Percentiles rank a stretch among this genome's conserved stretches.
Conservation (phyloP, 78 protist genomes). For the Chrysochromulina parva region DNA sequence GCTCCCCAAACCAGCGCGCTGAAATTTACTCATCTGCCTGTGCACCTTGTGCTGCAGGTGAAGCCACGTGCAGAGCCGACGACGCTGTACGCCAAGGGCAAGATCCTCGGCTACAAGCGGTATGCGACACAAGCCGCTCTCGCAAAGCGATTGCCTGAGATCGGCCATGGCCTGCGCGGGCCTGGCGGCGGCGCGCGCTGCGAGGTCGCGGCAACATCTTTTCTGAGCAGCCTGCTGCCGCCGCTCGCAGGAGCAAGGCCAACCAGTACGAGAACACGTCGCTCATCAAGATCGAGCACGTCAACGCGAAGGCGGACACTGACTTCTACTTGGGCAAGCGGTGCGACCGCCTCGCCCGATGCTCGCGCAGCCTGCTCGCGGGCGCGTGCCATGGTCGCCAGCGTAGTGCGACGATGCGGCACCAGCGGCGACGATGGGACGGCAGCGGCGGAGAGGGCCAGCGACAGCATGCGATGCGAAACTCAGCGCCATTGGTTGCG, state of each 20-base stretch:
- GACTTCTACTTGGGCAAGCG: slow-evolving; percentile 88
- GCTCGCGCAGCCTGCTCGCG: background rate
- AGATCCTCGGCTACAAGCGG: slow-evolving; percentile 31
- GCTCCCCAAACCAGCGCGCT: too few species aligned
- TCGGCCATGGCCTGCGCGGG: background rate
- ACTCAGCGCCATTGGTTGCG: too few species aligned
- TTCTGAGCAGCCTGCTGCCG: too few species aligned
- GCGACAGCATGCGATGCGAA: too few species aligned
- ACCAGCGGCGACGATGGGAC: background rate
- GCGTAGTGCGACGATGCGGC: background rate
- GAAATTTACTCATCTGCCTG: too few species aligned
- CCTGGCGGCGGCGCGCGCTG: background rate
- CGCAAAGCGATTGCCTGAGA: background rate
- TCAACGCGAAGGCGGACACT: slow-evolving; percentile 67
- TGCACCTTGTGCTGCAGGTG: background rate
- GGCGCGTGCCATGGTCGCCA: too few species aligned
- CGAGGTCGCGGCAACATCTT: too few species aligned
- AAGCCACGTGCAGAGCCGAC: background rate
- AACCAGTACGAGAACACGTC: slow-evolving; percentile 82
- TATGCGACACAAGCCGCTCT: background rate
- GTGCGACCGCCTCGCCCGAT: background rate
- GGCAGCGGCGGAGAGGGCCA: background rate
- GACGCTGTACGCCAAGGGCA: slow-evolving; percentile 6
- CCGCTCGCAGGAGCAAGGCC: slow-evolving; percentile 54
- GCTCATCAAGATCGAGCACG: slow-evolving; percentile 86